Conservation (phyloP, 441 rosid species). For the Omphalea diandra region DNA sequence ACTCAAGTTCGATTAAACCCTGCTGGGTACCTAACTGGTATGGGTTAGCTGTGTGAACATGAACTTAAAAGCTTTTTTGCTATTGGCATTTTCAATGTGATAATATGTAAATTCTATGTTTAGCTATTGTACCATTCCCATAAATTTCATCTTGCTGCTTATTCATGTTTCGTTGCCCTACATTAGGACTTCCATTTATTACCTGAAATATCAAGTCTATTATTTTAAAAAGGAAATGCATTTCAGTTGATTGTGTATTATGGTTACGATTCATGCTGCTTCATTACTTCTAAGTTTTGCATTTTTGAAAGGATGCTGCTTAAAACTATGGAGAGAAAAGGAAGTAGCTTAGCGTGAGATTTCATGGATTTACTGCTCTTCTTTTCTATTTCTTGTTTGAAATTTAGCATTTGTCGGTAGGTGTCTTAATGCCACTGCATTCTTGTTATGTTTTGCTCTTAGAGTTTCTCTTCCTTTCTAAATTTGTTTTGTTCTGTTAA, state of each 20-base stretch:
- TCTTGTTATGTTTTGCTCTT: background rate
- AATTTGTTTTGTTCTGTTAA: constrained; percentile 1
- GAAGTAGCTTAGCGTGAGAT: background rate
- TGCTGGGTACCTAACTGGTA: background rate
- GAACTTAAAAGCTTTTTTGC: background rate
- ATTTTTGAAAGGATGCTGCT: background rate
- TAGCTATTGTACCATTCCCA: too few relatives aligned
- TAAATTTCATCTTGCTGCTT: too few relatives aligned
- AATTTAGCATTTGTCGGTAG: background rate
- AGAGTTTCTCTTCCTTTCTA: background rate
- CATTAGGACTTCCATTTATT: background rate
- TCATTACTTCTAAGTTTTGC: background rate
- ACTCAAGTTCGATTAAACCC: background rate
- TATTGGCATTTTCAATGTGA: background rate
- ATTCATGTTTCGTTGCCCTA: background rate
- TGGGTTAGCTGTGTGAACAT: background rate
- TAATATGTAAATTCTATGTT: background rate
- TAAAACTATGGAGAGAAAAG: background rate
- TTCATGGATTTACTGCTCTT: background rate
- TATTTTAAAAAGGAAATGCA: background rate
- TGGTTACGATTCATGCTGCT: background rate
- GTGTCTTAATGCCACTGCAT: background rate
- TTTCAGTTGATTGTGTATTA: background rate
- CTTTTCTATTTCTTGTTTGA: background rate
- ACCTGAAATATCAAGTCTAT: background rate